Evolutionary conservation across 768 basidiomycete species (phyloP).

Genomic region (Suillus tomentosus): DNA sequence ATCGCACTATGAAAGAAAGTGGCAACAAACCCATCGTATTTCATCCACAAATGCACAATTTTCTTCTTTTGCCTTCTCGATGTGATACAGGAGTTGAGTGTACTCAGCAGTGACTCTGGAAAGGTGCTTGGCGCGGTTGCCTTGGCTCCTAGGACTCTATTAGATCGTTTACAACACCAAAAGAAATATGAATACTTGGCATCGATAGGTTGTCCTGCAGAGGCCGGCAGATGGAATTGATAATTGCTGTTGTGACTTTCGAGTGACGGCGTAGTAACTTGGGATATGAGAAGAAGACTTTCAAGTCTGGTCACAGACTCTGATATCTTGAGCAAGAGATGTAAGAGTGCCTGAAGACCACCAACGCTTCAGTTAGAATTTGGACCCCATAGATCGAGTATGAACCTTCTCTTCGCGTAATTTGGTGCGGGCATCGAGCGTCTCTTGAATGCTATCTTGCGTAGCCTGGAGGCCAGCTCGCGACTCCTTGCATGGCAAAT

Average conservation of each 20-base stretch:
- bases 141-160: slow-evolving; percentile 47
- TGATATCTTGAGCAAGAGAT: slow-evolving; percentile 88
- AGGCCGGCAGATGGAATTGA: slow-evolving; percentile 31
- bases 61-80: slow-evolving; percentile 76
- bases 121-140: slow-evolving; percentile 76
- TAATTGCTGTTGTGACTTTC: slow-evolving; percentile 36
- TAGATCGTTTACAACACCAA: slow-evolving; percentile 4
- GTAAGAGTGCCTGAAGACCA: slow-evolving; percentile 66
- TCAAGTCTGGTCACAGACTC: slow-evolving; percentile 91
- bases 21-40: slow-evolving; percentile 76
- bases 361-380: slow-evolving; percentile 12
- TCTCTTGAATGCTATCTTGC: slow-evolving; percentile 75
- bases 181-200: slow-evolving; percentile 30
- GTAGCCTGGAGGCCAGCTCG: slow-evolving; percentile 63
- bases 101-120: slow-evolving; percentile 88
- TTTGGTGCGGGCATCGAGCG: slow-evolving; percentile 69
- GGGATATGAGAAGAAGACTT: slow-evolving; percentile 72
- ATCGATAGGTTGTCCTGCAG: slow-evolving; percentile 38
- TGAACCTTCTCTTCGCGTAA: slow-evolving; percentile 83
- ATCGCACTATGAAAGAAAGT: slow-evolving; percentile 8
- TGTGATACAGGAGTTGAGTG: slow-evolving; percentile 88
- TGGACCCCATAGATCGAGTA: slow-evolving; percentile 8
- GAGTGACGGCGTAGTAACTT: slow-evolving; percentile 35
- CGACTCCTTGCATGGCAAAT: slow-evolving; percentile 49
- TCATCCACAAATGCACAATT: slow-evolving; percentile 80